Percentiles rank a stretch among this genome's conserved stretches.
Evolutionary conservation across 257 asterid species (phyloP).

Genomic region (Phtheirospermum japonicum): DNA sequence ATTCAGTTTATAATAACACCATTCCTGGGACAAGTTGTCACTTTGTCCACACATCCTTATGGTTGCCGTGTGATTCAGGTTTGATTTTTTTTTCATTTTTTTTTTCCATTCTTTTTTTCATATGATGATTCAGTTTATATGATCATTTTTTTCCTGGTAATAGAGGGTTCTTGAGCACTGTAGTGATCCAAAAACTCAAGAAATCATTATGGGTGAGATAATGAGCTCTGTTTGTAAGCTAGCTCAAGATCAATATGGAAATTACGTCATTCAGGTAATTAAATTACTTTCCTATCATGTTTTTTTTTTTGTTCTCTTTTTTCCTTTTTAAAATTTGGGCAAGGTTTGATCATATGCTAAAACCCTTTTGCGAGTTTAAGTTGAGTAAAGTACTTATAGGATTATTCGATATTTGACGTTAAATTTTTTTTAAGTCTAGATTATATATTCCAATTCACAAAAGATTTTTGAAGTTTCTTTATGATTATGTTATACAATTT

Average conservation of each 20-base stretch:
- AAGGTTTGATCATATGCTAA: too few relatives aligned
- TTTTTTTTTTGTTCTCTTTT: neutral
- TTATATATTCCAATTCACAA: too few relatives aligned
- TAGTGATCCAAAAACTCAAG: slow-evolving; percentile 54
- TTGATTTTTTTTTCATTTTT: neutral
- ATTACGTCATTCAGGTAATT: slow-evolving; percentile 86
- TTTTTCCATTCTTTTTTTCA: slow-evolving; percentile 17
- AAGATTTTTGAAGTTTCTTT: too few relatives aligned
- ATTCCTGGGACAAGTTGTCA: slow-evolving; percentile 68
- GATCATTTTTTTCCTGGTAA: slow-evolving; percentile 13
- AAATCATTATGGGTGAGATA: slow-evolving; percentile 68
- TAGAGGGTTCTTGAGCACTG: slow-evolving; percentile 90
- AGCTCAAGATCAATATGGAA: slow-evolving; percentile 86
- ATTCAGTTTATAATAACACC: slow-evolving; percentile 67
- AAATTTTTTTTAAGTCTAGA: too few relatives aligned
- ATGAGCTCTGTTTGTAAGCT: slow-evolving; percentile 65
- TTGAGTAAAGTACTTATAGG: too few relatives aligned
- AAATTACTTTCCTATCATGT: neutral
- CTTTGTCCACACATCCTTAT: slow-evolving; percentile 81
- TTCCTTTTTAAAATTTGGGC: neutral
- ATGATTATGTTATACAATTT: too few relatives aligned
- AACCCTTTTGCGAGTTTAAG: too few relatives aligned
- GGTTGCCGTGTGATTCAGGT: slow-evolving; percentile 99
- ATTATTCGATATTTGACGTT: too few relatives aligned
- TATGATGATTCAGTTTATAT: neutral